Conservation (phyloP, 2,329 filamentous ascomycete species). For the Teratosphaeria gauchensis region DNA sequence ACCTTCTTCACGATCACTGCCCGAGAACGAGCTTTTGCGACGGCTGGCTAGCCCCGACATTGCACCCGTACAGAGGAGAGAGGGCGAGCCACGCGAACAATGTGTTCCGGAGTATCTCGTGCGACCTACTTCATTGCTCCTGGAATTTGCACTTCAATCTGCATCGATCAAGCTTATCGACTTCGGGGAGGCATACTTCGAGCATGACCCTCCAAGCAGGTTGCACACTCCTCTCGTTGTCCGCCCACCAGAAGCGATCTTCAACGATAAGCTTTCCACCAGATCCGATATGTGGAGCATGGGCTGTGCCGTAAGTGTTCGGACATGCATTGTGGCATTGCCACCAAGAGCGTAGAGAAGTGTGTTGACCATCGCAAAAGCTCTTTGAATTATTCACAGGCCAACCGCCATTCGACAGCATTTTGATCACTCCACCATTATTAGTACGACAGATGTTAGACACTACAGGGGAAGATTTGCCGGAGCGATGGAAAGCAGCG, state of each 20-base stretch:
- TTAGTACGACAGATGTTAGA: neutral
- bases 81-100: neutral
- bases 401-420: neutral
- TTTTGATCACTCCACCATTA: neutral
- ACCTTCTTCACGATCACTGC: neutral
- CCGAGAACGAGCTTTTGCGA: neutral
- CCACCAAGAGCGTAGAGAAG: neutral
- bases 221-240: neutral
- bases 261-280: neutral
- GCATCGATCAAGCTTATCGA: neutral
- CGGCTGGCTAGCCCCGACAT: neutral
- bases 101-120: neutral
- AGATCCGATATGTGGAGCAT: neutral
- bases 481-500: neutral
- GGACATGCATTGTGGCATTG: neutral
- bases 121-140: neutral
- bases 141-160: neutral
- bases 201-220: neutral
- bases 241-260: neutral
- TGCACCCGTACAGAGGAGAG: neutral
- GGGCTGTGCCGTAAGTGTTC: neutral
- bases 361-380: neutral
- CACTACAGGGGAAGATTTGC: neutral
- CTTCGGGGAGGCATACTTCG: neutral
- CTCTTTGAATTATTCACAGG: neutral